These are phyloP conservation scores for Pichia scutulata DNA, from an alignment of 805 yeast genomes.

Conservation along the genomic window DNA sequence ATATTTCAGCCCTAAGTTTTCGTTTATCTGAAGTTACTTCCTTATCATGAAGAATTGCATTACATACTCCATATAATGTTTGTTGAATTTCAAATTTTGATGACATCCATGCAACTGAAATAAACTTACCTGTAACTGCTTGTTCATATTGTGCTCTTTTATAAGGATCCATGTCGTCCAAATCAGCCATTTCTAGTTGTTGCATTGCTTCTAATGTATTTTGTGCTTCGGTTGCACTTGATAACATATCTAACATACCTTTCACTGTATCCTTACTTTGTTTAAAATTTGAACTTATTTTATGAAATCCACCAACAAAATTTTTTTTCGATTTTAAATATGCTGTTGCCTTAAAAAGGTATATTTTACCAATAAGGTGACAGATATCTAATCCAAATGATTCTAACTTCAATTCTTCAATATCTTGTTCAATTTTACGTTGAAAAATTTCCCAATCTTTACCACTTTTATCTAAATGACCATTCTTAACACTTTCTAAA, in stretches of 20 bases:
- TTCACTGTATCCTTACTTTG: conserved; percentile 69
- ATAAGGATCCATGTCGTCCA: conserved; percentile 38
- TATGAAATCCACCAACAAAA: conserved; percentile 49
- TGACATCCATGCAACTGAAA: conserved; percentile 82
- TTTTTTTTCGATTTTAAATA: conserved; percentile 62
- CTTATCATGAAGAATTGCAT: conserved; percentile 52
- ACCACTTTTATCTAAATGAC: conserved; percentile 32
- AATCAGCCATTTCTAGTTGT: conserved; percentile 43
- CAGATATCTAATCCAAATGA: conserved; percentile 79
- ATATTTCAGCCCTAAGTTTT: conserved; percentile 54
- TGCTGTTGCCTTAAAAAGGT: conserved; percentile 55
- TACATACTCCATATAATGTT: conserved; percentile 66
- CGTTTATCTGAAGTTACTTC: conserved; percentile 39
- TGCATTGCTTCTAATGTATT: conserved; percentile 66
- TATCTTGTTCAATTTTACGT: conserved; percentile 67
- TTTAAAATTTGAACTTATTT: conserved; percentile 57
- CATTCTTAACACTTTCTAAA: conserved; percentile 30
- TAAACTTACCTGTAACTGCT: conserved; percentile 66
- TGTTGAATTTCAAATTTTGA: conserved; percentile 72
- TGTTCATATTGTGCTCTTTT: conserved; percentile 59
- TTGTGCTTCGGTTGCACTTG: conserved; percentile 74
- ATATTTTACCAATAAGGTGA: conserved; percentile 66
- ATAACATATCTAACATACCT: conserved; percentile 63
- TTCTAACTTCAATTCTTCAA: conserved; percentile 73
- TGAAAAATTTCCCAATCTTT: conserved; percentile 44